phyloP scores from a whole-genome alignment of 2,329 filamentous ascomycete species.

The Trichoderma sp. region DNA sequence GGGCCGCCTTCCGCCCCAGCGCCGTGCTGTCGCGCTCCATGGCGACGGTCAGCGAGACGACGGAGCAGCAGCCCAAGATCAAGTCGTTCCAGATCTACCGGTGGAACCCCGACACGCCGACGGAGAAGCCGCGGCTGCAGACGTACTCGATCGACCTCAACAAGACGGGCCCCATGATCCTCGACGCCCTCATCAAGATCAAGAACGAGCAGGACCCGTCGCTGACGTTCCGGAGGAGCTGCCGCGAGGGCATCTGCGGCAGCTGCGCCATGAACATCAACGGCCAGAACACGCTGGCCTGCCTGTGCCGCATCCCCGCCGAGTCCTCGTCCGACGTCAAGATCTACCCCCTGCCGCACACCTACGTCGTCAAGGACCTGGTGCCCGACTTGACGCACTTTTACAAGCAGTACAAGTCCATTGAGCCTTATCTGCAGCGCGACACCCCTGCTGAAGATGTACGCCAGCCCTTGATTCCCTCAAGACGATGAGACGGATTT shows the following conservation, averaged over 20 bases:
- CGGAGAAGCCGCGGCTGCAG: conserved; percentile 94
- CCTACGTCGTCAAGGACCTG: conserved; percentile 98
- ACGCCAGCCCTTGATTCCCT: conserved; percentile 44
- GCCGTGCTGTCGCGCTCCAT: conserved; percentile 55
- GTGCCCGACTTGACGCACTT: conserved; percentile 97
- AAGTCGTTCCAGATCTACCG: conserved; percentile 99
- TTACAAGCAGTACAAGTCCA: conserved; percentile 99
- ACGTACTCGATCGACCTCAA: conserved; percentile 93
- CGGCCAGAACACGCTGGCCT: conserved; percentile 95
- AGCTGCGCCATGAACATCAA: conserved; percentile 99
- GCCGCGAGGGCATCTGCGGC: conserved; percentile 97
- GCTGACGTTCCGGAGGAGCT: conserved; percentile 92
- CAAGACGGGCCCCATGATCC: conserved; percentile 98
- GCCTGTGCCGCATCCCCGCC: conserved; percentile 92
- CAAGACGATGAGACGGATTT: neutral
- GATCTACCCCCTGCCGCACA: conserved; percentile 97
- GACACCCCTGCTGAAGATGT: conserved; percentile 82
- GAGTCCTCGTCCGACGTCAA: conserved; percentile 80
- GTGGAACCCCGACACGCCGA: conserved; percentile 93
- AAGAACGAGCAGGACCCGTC: conserved; percentile 99
- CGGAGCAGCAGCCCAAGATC: conserved; percentile 65
- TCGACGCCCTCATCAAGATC: conserved; percentile 95
- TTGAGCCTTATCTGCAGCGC: conserved; percentile 97
- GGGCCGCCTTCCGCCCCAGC: conserved; percentile 45
- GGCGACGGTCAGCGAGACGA: conserved; percentile 60